Evolutionary conservation across 352 stramenopile species (phyloP).

Genomic region (Phytophthora lateralis): DNA sequence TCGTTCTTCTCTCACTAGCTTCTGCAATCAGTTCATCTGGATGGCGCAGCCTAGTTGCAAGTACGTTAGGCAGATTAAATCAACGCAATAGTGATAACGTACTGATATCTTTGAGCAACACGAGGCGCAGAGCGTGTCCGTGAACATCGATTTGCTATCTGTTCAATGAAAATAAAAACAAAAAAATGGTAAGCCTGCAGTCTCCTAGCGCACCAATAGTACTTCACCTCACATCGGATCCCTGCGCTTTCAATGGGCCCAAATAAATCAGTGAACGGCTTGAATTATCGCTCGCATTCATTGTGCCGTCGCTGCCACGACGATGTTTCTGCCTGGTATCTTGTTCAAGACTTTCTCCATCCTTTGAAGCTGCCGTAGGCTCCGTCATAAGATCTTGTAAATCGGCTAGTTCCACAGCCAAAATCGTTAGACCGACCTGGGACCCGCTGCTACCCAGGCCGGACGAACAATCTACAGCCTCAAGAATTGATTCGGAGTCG

Average conservation of each 20-base stretch:
- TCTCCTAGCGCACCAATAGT: not conserved
- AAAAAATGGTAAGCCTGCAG: not conserved
- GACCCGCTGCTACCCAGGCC: not conserved
- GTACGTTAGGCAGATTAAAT: not conserved
- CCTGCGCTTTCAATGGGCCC: slow-evolving; percentile 16
- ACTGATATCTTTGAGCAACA: slow-evolving; percentile 36
- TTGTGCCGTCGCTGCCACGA: not conserved
- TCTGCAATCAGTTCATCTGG: slow-evolving; percentile 38
- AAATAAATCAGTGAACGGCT: slow-evolving; percentile 2
- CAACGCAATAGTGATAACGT: not conserved
- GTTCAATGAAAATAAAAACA: not conserved
- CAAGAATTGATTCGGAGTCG: slow-evolving; percentile 23
- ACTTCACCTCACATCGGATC: slow-evolving; percentile 7
- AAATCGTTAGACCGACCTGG: slow-evolving; percentile 4
- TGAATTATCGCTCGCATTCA: not conserved
- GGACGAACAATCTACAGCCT: slow-evolving; percentile 6
- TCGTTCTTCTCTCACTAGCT: slow-evolving; percentile 29
- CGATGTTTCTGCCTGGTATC: not conserved
- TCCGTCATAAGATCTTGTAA: slow-evolving; percentile 11
- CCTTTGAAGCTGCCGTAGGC: not conserved
- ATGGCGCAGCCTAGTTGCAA: slow-evolving; percentile 30
- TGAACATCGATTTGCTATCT: slow-evolving; percentile 13
- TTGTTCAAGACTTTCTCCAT: slow-evolving; percentile 1
- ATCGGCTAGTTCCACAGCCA: slow-evolving; percentile 29
- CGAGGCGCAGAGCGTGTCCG: slow-evolving; percentile 7